phyloP scores from a whole-genome alignment of 2,329 filamentous ascomycete species.

The Xylaria sp. region DNA sequence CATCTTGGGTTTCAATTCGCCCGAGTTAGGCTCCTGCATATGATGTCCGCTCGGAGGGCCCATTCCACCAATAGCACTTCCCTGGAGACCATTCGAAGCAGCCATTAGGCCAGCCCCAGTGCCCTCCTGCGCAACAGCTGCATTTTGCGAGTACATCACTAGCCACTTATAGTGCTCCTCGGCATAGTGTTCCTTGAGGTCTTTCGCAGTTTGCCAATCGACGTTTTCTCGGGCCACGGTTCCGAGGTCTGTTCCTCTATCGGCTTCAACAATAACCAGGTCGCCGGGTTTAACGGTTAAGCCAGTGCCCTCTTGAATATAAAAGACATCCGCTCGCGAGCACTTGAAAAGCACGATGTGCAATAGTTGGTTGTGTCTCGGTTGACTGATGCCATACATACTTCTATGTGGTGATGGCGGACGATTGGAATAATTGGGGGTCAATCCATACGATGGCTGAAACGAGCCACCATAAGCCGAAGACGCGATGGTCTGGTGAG shows the following conservation, averaged over 20 bases:
- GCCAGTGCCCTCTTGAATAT: conserved; percentile 94
- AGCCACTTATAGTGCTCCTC: conserved; percentile 98
- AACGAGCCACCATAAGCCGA: conserved; percentile 57
- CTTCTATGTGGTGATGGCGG: conserved; percentile 70
- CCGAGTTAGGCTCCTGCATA: conserved; percentile 74
- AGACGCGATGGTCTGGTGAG: conserved; percentile 53
- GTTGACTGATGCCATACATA: conserved; percentile 70
- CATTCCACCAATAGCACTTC: conserved; percentile 81
- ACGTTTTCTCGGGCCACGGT: conserved; percentile 91
- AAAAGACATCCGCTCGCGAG: conserved; percentile 93
- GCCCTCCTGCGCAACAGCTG: conserved; percentile 69
- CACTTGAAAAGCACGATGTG: conserved; percentile 98
- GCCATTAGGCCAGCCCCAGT: conserved; percentile 70
- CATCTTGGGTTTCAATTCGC: conserved; percentile 92
- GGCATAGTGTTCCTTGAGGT: conserved; percentile 88
- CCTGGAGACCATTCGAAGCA: conserved; percentile 70
- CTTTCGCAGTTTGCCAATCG: conserved; percentile 86
- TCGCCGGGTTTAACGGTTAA: conserved; percentile 91
- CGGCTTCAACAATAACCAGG: conserved; percentile 95
- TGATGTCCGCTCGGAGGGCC: conserved; percentile 79
- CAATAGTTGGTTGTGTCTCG: conserved; percentile 74
- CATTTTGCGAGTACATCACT: conserved; percentile 96
- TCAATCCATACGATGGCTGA: conserved; percentile 59
- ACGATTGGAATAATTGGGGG: conserved; percentile 59
- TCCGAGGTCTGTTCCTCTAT: conserved; percentile 93